Base-by-base conservation (phyloP, 768 basidiomycete genomes). In the Polyporus arcularius region DNA sequence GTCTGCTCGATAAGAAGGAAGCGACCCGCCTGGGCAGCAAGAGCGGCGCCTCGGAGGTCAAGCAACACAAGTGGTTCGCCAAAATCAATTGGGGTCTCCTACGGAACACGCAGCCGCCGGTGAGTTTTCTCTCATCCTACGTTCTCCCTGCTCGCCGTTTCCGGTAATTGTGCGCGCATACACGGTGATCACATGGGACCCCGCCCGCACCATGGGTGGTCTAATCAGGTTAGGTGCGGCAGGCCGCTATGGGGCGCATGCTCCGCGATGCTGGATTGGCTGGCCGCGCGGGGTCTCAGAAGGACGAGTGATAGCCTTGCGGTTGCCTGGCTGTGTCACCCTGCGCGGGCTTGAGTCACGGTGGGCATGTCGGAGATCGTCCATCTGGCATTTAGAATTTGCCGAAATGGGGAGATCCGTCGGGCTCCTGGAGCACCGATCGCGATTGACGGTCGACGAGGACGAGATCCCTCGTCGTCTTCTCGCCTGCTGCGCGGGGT, bases 41-140 rank as follows among this genome's bases (percentile, higher is more conserved):
- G 75, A 94, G 88, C 67, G 97, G 97, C 30, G 97, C 97, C 58
- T 96, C 94, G 71, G 97, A 99, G 76, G 95, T 99, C 68, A 99
- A 98, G 79, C 89, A 92, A 59, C 97, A 98, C 83, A 95, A 93
- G 73, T 99, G 97, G 97, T 99, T 99, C 79, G 78, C 80, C 31
- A 94, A 94, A 69, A 87, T 96, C 71, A 96, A 94, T 77, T 99
- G 96, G 97, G 97, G 96, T 26, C 80, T 99, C 57, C 76, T 99
- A 72, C 83, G 97, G 67, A 90, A 98, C 75, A 89, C 86, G 67
- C 87, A 87, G 71, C 97, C 97, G 55, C 97, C 97, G 78, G 93
- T 96, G 75, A 70, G 93, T 72, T 16, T 11, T 11, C 11, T 40
- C 18, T 28, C 18, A 52, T 41, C 59, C 51, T 39, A 28, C 21